Evolutionary conservation across 1,284 basidiomycete species (phyloP).

Genomic region (Malassezia nana): DNA sequence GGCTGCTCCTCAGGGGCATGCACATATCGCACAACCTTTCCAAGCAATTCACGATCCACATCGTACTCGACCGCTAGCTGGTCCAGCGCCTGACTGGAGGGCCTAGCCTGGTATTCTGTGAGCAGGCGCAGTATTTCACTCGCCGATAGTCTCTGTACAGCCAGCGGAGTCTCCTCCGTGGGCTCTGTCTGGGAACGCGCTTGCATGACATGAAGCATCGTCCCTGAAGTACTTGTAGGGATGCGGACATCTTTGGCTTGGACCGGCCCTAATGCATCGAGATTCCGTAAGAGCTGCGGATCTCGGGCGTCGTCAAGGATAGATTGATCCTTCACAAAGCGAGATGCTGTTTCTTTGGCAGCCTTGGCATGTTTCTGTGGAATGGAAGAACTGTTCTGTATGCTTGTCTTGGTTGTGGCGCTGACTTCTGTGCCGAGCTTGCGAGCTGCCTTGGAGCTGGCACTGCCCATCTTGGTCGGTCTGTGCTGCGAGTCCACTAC

Average conservation of each 20-base stretch:
- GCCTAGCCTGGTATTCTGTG: background rate
- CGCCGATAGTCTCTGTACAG: conserved; percentile 3
- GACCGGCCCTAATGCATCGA: conserved; percentile 6
- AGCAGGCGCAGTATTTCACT: conserved; percentile 10
- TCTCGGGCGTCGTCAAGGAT: conserved; percentile 13
- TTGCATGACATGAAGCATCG: conserved; percentile 11
- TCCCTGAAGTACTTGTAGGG: background rate
- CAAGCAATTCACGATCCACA: background rate
- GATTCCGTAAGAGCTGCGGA: conserved; percentile 13
- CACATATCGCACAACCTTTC: conserved; percentile 3
- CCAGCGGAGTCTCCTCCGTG: background rate
- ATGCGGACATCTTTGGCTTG: background rate
- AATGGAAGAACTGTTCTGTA: too few relatives aligned
- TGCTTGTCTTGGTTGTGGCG: background rate
- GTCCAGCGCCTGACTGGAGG: background rate
- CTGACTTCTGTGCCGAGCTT: background rate
- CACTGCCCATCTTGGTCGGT: conserved; percentile 12
- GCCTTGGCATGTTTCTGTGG: too few relatives aligned
- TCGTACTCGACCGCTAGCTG: conserved; percentile 15
- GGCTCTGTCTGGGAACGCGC: conserved; percentile 7
- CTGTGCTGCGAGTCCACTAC: background rate
- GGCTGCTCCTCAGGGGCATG: conserved; percentile 7
- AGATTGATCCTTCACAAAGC: conserved; percentile 11
- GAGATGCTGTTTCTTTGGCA: background rate
- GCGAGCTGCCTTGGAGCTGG: conserved; percentile 15